A percentile compares a stretch with the other conserved stretches of the same genome.
These are phyloP conservation scores for Cetradonia linearis DNA, from an alignment of 495 filamentous ascomycete genomes.

Conservation along the genomic window DNA sequence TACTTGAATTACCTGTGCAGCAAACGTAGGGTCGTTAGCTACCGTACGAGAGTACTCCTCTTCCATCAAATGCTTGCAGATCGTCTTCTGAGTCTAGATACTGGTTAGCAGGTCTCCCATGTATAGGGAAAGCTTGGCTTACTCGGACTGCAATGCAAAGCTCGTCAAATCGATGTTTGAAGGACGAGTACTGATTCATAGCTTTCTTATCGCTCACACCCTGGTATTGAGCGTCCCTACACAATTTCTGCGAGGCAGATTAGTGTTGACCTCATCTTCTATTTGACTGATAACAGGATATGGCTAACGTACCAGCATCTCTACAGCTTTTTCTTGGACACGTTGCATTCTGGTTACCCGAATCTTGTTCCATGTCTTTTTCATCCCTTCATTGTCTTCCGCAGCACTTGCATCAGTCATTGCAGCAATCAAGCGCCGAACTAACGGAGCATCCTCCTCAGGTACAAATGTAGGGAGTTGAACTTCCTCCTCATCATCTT, in stretches of 20 bases:
- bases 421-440: constrained; percentile 4
- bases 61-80: constrained; percentile 35
- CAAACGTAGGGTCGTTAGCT: constrained; percentile 30
- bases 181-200: background rate
- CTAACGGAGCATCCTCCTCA: background rate
- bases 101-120: background rate
- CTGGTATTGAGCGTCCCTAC: background rate
- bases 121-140: background rate
- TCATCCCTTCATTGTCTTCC: constrained; percentile 31
- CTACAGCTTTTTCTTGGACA: constrained; percentile 22
- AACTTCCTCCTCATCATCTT: background rate
- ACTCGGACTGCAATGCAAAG: constrained; percentile 4
- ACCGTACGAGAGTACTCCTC: constrained; percentile 26
- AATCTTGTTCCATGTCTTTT: constrained; percentile 25
- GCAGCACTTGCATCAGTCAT: constrained; percentile 24
- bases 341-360: constrained; percentile 14
- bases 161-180: constrained; percentile 4
- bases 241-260: background rate
- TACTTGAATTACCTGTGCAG: constrained; percentile 15
- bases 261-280: background rate
- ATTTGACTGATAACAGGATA: background rate
- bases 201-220: background rate
- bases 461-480: background rate
- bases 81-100: constrained; percentile 28
- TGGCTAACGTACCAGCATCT: constrained; percentile 25